phyloP scores from a whole-genome alignment of 495 filamentous ascomycete genomes.

The Aspergillus sparsus region DNA sequence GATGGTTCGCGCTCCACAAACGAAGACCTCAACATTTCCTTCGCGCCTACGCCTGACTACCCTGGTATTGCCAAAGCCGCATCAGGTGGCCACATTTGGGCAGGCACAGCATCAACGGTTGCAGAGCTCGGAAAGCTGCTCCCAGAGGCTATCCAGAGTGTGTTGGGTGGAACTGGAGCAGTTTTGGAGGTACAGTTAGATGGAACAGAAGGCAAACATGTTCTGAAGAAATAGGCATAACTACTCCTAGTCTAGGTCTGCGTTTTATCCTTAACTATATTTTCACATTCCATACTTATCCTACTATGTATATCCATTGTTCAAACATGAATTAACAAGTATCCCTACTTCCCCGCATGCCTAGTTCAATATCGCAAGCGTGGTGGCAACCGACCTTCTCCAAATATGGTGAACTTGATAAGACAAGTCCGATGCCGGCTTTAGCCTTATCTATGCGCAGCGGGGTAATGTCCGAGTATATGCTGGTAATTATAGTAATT shows the following conservation, averaged over 20 bases:
- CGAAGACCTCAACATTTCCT: slow-evolving; percentile 86
- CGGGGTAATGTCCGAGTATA: slow-evolving; percentile 8
- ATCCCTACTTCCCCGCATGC: no score
- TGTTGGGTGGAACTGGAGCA: slow-evolving; percentile 65
- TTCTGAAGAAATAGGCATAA: slow-evolving; percentile 23
- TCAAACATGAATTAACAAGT: not conserved
- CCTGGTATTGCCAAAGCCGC: slow-evolving; percentile 90
- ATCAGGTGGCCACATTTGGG: slow-evolving; percentile 74
- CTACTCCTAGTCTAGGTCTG: no score
- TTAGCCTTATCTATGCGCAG: slow-evolving; percentile 46
- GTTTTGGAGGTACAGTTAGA: slow-evolving; percentile 63
- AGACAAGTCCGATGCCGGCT: slow-evolving; percentile 39
- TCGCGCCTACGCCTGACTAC: slow-evolving; percentile 85
- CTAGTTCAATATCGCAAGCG: no score
- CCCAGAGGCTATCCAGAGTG: slow-evolving; percentile 65
- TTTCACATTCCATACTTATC: not conserved
- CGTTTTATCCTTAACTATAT: not conserved
- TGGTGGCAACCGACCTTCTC: no score
- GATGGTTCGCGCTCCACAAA: slow-evolving; percentile 75
- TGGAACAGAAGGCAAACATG: slow-evolving; percentile 46
- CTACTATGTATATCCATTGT: not conserved
- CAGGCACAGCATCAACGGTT: slow-evolving; percentile 64
- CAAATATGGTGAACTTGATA: slow-evolving; percentile 1
- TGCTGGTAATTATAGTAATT: slow-evolving; percentile 12
- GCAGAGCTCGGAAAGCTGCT: slow-evolving; percentile 61